Evolutionary conservation across 169 alveolate genomes (phyloP), one percentile per base, ranked within the genome.

Genomic region (Haemoproteus tartakovskyi): DNA sequence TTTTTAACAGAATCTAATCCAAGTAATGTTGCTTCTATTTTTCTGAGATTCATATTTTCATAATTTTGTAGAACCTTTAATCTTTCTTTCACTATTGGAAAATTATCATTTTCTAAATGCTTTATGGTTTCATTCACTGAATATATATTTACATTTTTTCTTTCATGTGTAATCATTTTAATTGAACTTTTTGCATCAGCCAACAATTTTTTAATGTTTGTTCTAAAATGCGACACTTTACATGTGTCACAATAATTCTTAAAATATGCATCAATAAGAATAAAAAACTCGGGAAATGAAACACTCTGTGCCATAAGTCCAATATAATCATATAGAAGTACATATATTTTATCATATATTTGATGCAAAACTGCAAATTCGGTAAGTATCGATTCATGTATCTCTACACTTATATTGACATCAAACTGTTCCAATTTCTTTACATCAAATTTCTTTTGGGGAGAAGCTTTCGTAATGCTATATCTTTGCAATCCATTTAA

Each of bases 281-380:
- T 4, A 16, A 70, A 70, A 14, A 70, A 70, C 27, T 70, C 84
- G 0, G 84, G 84, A 12, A 70, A 70, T n/a, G 84, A 70, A 18
- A 70, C 57, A 43, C 57, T 70, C 27, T 57, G 3, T 48, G 11
- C 84, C 61, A 70, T 70, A 30, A 70, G 57, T 5, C 84, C 78
- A 54, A 70, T 21, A 56, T 70, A 70, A 24, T 70, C 78, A 43
- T 14, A 70, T 70, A 70, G 19, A 6, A 70, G 19, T 16, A 56
- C 78, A 56, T 70, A 36, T 19, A 70, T 41, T 37, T 70, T 70
- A 11, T 70, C 84, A 70, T 70, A 70, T 5, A 70, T 38, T 43
- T 70, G 74, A 16, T 70, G 48, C 5, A 62, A 30, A 21, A 70
- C 57, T 9, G 60, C 43, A 19, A 54, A 70, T 9, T 70, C 78